phyloP scores from a whole-genome alignment of 768 basidiomycete species.

The Tylopilus sp. region DNA sequence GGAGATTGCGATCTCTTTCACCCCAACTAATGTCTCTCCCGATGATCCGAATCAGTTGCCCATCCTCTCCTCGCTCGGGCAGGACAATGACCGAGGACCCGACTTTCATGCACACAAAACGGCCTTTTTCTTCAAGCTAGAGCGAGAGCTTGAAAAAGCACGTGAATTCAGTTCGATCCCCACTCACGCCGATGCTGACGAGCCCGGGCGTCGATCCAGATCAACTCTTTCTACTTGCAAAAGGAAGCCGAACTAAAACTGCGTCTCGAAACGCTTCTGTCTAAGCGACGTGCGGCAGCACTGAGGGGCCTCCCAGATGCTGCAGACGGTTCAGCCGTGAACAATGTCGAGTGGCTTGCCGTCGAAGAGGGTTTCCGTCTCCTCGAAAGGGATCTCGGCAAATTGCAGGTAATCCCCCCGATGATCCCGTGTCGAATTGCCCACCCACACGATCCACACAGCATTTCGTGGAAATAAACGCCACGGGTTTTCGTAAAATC shows the following conservation, averaged over 20 bases:
- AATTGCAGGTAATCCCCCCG: conserved; percentile 70
- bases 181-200: conserved; percentile 4
- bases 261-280: conserved; percentile 88
- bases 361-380: conserved; percentile 95
- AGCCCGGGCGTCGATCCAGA: conserved; percentile 47
- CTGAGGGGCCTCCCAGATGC: conserved; percentile 68
- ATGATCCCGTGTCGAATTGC: conserved; percentile 5
- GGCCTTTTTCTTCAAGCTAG: conserved; percentile 98
- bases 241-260: conserved; percentile 94
- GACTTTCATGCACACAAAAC: conserved; percentile 95
- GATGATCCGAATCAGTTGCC: conserved; percentile 51
- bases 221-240: conserved; percentile 96
- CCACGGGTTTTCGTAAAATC: conserved; percentile 94
- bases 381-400: conserved; percentile 90
- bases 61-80: conserved; percentile 56
- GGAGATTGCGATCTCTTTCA: conserved; percentile 27
- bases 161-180: conserved; percentile 16
- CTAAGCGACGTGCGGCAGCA: conserved; percentile 85
- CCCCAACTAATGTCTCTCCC: conserved; percentile 14
- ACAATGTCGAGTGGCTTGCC: conserved; percentile 89
- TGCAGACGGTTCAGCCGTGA: conserved; percentile 49
- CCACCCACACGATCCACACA: conserved; percentile 32
- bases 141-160: conserved; percentile 96
- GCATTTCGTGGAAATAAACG: conserved; percentile 98
- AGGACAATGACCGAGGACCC: conserved; percentile 72